Evolutionary conservation across 495 filamentous ascomycete genomes (phyloP).

Genomic region (Staphylotrichum tortipilum): DNA sequence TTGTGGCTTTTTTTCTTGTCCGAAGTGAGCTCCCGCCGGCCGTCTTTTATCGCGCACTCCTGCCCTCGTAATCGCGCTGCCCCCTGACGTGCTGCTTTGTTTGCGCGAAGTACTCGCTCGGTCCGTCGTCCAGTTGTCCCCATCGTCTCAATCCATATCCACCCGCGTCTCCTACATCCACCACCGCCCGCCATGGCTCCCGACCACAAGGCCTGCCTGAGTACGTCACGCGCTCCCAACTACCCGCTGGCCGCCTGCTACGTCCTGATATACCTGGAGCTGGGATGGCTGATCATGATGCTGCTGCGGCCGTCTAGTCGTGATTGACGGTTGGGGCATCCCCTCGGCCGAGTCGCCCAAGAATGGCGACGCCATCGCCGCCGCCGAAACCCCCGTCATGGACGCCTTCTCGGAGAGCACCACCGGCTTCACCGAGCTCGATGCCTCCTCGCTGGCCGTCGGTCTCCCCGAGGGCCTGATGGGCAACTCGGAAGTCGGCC

Average conservation of each 20-base stretch:
- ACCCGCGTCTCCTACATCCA: background rate
- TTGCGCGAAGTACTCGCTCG: no score
- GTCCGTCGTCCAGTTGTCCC: no score
- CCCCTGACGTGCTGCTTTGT: background rate
- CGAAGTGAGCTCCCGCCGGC: no score
- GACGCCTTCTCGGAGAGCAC: conserved; percentile 32
- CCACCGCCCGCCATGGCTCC: conserved; percentile 53
- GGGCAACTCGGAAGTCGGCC: conserved; percentile 97
- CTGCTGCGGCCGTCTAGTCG: conserved; percentile 52
- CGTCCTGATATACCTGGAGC: conserved; percentile 42
- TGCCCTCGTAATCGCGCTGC: background rate
- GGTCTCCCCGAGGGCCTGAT: conserved; percentile 94
- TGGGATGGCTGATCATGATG: conserved; percentile 45
- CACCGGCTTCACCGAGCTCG: conserved; percentile 58
- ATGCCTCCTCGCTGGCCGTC: conserved; percentile 91
- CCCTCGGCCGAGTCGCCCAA: conserved; percentile 65
- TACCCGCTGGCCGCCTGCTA: conserved; percentile 38
- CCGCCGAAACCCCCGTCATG: conserved; percentile 74
- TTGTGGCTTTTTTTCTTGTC: conserved; percentile 2
- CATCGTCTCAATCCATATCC: no score
- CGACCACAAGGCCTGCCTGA: conserved; percentile 88
- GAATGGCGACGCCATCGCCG: conserved; percentile 88
- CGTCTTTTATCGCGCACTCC: conserved; percentile 22
- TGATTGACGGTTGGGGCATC: conserved; percentile 98
- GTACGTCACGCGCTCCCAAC: conserved; percentile 50